These are phyloP conservation scores for Beauveria brongniartii DNA, from an alignment of 2,329 filamentous ascomycete genomes.

Conservation along the genomic window DNA sequence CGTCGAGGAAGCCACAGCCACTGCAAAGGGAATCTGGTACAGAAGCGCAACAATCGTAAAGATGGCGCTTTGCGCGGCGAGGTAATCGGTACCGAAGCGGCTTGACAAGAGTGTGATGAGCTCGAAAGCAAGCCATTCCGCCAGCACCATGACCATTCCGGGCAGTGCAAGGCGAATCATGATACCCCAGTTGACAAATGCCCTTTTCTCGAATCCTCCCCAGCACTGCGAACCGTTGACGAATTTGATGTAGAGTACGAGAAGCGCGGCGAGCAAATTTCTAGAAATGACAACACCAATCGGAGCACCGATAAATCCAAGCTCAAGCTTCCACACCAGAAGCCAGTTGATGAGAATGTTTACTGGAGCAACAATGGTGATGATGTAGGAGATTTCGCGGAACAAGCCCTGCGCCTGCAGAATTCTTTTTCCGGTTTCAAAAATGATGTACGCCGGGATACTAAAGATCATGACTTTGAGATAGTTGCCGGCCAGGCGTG, in stretches of 20 bases:
- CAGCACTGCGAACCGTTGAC: conserved; percentile 71
- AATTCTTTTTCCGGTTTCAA: conserved; percentile 72
- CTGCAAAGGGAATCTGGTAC: conserved; percentile 86
- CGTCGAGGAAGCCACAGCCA: conserved; percentile 81
- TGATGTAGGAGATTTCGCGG: conserved; percentile 66
- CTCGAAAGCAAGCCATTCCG: conserved; percentile 90
- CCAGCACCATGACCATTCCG: conserved; percentile 87
- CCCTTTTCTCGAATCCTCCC: conserved; percentile 66
- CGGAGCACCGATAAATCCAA: conserved; percentile 73
- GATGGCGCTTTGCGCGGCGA: conserved; percentile 87
- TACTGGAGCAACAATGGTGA: conserved; percentile 66
- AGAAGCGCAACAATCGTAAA: conserved; percentile 70
- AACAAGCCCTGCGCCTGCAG: conserved; percentile 79
- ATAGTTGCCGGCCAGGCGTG: conserved; percentile 64
- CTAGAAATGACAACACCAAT: conserved; percentile 73
- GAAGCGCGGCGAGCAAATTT: conserved; percentile 63
- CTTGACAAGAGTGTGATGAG: conserved; percentile 76
- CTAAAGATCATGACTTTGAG: conserved; percentile 65
- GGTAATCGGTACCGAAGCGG: conserved; percentile 69
- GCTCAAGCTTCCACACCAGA: conserved; percentile 62
- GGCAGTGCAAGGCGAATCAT: conserved; percentile 86
- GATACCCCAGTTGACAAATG: conserved; percentile 64
- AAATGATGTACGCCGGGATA: conserved; percentile 66
- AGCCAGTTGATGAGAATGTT: conserved; percentile 73
- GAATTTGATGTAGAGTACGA: conserved; percentile 71